These are phyloP conservation scores for Acorus gramineus DNA, from an alignment of 106 monocot genomes.

Conservation along the genomic window DNA sequence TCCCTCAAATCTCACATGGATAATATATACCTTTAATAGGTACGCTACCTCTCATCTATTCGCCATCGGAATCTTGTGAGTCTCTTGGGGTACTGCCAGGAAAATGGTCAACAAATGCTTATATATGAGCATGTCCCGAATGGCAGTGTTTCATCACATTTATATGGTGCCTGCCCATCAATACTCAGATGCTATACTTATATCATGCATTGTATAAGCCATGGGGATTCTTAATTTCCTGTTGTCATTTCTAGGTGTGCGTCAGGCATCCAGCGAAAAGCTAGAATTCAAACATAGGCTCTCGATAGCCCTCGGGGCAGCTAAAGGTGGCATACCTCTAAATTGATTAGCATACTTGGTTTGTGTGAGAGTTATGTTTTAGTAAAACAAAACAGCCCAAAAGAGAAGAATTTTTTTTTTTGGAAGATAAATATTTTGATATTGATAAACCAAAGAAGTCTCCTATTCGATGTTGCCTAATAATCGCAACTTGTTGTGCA, in stretches of 20 bases:
- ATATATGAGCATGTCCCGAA: slow-evolving; percentile 88
- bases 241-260: slow-evolving; percentile 31
- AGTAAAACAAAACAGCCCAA: background rate
- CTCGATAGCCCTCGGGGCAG: slow-evolving; percentile 76
- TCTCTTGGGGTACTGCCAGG: slow-evolving; percentile 88
- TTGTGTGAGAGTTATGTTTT: slow-evolving; percentile 21
- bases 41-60: slow-evolving; percentile 55
- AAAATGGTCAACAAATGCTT: slow-evolving; percentile 77
- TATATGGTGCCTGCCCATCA: slow-evolving; percentile 50
- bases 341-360: slow-evolving; percentile 21
- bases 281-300: slow-evolving; percentile 97
- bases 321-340: slow-evolving; percentile 69
- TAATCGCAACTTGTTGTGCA: slow-evolving; percentile 23
- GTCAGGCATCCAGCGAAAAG: slow-evolving; percentile 41
- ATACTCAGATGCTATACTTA: too few species aligned
- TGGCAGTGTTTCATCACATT: slow-evolving; percentile 72
- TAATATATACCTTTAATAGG: slow-evolving; percentile 25
- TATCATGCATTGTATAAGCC: too few species aligned
- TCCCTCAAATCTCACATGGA: background rate
- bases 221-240: too few species aligned
- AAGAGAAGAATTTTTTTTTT: too few species aligned
- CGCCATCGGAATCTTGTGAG: slow-evolving; percentile 80
- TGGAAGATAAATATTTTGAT: too few species aligned
- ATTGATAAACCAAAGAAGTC: too few species aligned
- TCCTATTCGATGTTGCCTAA: background rate